Evolutionary conservation across 441 rosid species (phyloP), one percentile per base, ranked within the genome.

Genomic region (Erodium texanum): DNA sequence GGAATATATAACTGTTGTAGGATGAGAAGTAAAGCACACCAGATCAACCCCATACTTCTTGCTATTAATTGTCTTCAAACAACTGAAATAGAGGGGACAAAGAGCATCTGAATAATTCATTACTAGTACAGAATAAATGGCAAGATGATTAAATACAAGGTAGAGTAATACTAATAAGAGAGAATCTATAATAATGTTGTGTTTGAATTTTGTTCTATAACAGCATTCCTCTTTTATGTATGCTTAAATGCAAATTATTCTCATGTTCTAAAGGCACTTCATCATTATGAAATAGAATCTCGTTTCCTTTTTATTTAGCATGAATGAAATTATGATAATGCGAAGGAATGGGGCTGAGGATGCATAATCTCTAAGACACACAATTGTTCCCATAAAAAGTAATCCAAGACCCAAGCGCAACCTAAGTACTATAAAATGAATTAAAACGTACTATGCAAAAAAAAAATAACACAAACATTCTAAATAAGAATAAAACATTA

Each of bases 11-110:
- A 90, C 96, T 70, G 96, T 93, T 8, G 96, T 87, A 8, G 97
- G 97, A 78, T 89, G 94, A 52, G 90, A 86, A 75, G 97, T 90
- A 80, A 90, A 93, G 77, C 88, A 83, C 78, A 93, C 98, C 56
- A 90, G 83, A 82, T 90, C 98, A 72, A 93, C 95, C 15, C 98
- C 97, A 72, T 93, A 93, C 80, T 90, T 93, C 81, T 93, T 93
- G 89, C 97, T 93, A 71, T 93, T 93, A 18, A 93, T 87, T 14
- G 97, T 88, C 87, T 93, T 93, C 83, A 93, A 80, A 80, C 98
- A 90, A 75, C 98, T 93, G 83, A 14, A 7, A 54, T 15, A 6
- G 23, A 8, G 2, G 8, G 20, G 22, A 1, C 8, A 19, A 54
- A 54, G 10, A 19, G 12, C 9, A 18, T 43, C 14, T 43, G 11